Evolutionary conservation across 345 rosid genomes (phyloP).

Genomic region (Citrus glauca): DNA sequence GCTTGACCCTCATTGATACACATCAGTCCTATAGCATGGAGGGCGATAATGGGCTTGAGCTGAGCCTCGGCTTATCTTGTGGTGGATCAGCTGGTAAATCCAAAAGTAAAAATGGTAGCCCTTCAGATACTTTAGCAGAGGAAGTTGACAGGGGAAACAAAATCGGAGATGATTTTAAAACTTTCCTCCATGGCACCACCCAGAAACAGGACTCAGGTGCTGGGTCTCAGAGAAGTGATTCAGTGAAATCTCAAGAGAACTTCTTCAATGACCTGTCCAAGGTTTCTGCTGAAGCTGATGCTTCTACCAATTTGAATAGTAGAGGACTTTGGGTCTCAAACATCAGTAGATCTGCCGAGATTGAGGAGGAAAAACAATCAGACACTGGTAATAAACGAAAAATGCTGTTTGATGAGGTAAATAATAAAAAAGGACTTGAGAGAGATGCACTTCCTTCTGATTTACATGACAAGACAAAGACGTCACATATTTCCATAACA

Average conservation of each 20-base stretch:
- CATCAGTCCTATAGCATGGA: constrained; percentile 45
- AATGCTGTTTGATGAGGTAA: constrained; percentile 54
- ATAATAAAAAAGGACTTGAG: constrained; percentile 54
- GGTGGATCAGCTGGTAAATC: constrained; percentile 74
- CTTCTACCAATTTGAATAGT: constrained; percentile 43
- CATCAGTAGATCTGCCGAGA: constrained; percentile 36
- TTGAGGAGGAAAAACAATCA: constrained; percentile 51
- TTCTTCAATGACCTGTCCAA: constrained; percentile 81
- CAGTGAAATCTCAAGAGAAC: constrained; percentile 64
- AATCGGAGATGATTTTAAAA: constrained; percentile 66
- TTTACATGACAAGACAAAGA: constrained; percentile 53
- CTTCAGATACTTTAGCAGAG: constrained; percentile 52
- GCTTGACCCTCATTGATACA: not conserved
- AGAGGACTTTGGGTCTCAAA: constrained; percentile 53
- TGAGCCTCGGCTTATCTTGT: constrained; percentile 89
- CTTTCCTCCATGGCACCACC: constrained; percentile 53
- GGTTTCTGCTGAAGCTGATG: constrained; percentile 44
- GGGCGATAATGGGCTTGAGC: constrained; percentile 89
- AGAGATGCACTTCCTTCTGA: constrained; percentile 47
- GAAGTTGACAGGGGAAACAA: constrained; percentile 70
- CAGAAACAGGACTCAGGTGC: constrained; percentile 56
- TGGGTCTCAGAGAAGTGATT: constrained; percentile 63
- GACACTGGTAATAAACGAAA: constrained; percentile 63
- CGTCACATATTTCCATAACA: constrained; percentile 65
- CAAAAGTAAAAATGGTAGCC: constrained; percentile 56